These are phyloP conservation scores for Eucommia ulmoides DNA, from an alignment of 257 asterid species.

Conservation along the genomic window DNA sequence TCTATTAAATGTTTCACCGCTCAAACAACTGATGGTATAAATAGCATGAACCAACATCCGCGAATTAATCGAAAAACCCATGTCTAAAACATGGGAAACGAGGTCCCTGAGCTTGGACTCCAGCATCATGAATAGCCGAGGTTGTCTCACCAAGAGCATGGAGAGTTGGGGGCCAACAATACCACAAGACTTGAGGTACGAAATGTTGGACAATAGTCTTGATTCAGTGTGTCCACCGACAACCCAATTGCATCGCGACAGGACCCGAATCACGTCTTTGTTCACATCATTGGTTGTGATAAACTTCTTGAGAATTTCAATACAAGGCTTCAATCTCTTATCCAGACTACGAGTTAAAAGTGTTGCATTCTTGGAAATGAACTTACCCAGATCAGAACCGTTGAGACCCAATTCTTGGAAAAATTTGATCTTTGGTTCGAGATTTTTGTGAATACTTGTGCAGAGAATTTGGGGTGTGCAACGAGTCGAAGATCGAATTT, in stretches of 20 bases:
- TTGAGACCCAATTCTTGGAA: not conserved
- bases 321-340: not conserved
- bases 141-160: conserved; percentile 12
- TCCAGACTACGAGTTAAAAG: not conserved
- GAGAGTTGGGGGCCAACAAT: conserved; percentile 8
- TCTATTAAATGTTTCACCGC: conserved; percentile 5
- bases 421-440: not conserved
- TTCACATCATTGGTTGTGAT: not conserved
- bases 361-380: not conserved
- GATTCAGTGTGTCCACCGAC: not conserved
- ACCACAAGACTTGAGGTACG: not conserved
- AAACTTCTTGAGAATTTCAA: not conserved
- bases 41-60: conserved; percentile 20
- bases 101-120: conserved; percentile 8
- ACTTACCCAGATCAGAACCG: not conserved
- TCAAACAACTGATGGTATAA: conserved; percentile 7
- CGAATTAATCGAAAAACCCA: conserved; percentile 22
- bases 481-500: not conserved
- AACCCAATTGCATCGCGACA: not conserved
- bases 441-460: not conserved
- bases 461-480: not conserved
- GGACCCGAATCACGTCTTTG: not conserved
- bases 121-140: conserved; percentile 13
- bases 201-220: not conserved
- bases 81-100: conserved; percentile 13